phyloP scores from a whole-genome alignment of 192 early-diverging fungal genomes.

The Endogone sp. region DNA sequence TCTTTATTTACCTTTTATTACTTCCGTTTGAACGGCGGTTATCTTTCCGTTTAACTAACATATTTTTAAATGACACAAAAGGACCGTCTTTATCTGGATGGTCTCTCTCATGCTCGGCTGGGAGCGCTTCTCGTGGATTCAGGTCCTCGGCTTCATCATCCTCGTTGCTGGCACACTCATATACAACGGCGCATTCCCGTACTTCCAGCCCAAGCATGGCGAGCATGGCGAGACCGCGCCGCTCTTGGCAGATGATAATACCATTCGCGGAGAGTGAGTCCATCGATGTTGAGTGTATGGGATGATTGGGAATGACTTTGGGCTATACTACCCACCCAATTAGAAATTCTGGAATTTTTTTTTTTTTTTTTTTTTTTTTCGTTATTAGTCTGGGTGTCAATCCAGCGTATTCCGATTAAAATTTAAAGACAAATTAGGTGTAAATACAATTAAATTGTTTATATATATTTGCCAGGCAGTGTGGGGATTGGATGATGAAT shows the following conservation, averaged over 20 bases:
- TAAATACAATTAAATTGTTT: no score
- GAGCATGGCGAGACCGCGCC: not conserved
- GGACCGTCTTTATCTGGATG: conserved; percentile 95
- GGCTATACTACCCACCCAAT: no score
- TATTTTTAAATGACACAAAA: conserved; percentile 11
- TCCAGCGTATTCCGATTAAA: no score
- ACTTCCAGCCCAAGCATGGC: not conserved
- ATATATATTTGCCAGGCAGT: no score
- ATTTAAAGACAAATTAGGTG: no score
- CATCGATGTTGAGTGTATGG: no score
- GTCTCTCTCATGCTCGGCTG: conserved; percentile 87
- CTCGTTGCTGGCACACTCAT: conserved; percentile 82
- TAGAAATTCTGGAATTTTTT: no score
- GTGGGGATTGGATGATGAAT: no score
- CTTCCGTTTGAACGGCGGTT: conserved; percentile 3
- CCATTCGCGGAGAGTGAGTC: no score
- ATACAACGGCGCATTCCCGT: conserved; percentile 78
- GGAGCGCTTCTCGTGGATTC: conserved; percentile 89
- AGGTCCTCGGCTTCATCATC: conserved; percentile 81
- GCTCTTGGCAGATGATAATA: not conserved
- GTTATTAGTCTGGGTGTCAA: no score
- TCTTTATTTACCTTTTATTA: not conserved
- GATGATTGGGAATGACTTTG: no score
- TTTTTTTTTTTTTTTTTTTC: no score
- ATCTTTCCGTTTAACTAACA: not conserved